These are phyloP conservation scores for Colletotrichum sp. DNA, from an alignment of 2,329 filamentous ascomycete species.

Conservation along the genomic window DNA sequence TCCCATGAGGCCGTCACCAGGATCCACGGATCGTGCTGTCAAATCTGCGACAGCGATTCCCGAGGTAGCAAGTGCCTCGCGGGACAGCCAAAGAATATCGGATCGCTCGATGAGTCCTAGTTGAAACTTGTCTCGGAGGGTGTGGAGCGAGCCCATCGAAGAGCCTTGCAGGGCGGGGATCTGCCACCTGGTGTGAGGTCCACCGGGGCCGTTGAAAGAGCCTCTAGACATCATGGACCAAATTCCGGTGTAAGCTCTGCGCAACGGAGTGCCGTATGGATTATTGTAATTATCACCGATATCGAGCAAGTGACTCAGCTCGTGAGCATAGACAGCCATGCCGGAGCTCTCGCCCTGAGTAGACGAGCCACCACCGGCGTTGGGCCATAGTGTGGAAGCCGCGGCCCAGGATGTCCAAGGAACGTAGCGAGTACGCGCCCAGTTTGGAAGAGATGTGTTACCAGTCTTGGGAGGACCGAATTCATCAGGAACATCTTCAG, in stretches of 20 bases:
- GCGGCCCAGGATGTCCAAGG: constrained; percentile 59
- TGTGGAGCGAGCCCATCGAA: constrained; percentile 56
- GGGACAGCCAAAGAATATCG: constrained; percentile 49
- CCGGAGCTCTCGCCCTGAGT: constrained; percentile 59
- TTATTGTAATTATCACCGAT: constrained; percentile 64
- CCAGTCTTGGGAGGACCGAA: constrained; percentile 50
- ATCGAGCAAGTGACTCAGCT: constrained; percentile 54
- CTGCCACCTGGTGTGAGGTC: constrained; percentile 58
- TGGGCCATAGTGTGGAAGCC: constrained; percentile 57
- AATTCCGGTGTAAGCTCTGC: constrained; percentile 54
- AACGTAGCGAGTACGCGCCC: constrained; percentile 55
- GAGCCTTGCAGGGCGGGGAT: constrained; percentile 53
- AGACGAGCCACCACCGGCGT: constrained; percentile 56
- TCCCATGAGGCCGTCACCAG: constrained; percentile 44
- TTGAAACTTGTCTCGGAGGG: constrained; percentile 57
- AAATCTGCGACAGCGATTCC: constrained; percentile 49
- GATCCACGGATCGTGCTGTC: constrained; percentile 52
- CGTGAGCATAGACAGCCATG: constrained; percentile 58
- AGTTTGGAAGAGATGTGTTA: constrained; percentile 44
- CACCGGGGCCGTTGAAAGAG: constrained; percentile 58
- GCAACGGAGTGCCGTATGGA: constrained; percentile 49
- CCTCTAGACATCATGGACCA: constrained; percentile 59
- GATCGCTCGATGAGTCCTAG: constrained; percentile 51
- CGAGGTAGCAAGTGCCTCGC: constrained; percentile 43
- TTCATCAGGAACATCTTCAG: constrained; percentile 50